phyloP scores from a whole-genome alignment of 192 early-diverging fungal species.

The Borealophlyctis nickersoniae region DNA sequence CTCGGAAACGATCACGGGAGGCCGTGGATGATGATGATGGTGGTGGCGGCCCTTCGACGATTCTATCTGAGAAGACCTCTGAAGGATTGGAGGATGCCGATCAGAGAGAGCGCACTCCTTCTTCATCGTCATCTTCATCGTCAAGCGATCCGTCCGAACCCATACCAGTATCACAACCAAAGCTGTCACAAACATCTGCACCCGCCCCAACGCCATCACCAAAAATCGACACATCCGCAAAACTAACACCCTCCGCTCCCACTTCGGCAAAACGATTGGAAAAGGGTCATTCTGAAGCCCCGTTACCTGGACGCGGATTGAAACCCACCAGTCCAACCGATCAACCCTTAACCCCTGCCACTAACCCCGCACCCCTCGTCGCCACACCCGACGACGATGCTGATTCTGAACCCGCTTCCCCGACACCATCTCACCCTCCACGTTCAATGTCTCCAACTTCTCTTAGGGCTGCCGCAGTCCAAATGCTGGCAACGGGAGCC shows the following conservation, averaged over 20 bases:
- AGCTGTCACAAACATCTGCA: background rate
- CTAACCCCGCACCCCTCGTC: background rate
- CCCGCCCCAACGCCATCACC: background rate
- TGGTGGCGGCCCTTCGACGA: background rate
- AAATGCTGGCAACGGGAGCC: constrained; percentile 13
- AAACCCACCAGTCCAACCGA: background rate
- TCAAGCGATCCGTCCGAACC: too few species aligned
- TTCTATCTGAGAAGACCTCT: background rate
- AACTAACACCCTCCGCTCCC: background rate
- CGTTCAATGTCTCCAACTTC: too few species aligned
- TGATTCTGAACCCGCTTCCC: background rate
- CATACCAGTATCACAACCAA: too few species aligned
- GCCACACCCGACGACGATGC: background rate
- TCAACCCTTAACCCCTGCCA: background rate
- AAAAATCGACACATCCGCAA: background rate
- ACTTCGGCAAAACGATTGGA: too few species aligned
- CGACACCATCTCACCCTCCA: too few species aligned
- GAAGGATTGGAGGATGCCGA: background rate
- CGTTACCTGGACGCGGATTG: too few species aligned
- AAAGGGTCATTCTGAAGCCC: too few species aligned
- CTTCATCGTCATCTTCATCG: background rate
- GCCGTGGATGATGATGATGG: background rate
- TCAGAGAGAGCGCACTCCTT: background rate
- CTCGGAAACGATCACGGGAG: background rate
- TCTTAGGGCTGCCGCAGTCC: constrained; percentile 8